Evolutionary conservation across 2,329 filamentous ascomycete species (phyloP), one percentile per base, ranked within the genome.

Genomic region (Didymella pomorum): DNA sequence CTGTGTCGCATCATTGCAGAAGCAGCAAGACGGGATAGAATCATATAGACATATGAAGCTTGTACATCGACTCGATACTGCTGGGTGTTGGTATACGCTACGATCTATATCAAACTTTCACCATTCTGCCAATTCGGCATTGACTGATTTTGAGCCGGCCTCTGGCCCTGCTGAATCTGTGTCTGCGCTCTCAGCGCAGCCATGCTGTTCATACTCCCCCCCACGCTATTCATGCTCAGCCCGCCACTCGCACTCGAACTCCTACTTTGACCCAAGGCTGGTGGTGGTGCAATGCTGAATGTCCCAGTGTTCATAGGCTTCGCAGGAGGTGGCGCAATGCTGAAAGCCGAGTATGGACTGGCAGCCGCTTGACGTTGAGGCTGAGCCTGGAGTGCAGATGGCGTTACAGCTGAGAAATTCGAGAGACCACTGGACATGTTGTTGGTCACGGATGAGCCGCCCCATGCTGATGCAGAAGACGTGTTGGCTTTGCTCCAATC

Each of bases 371-470:
- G 63, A 10, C 57, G 42, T 28, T 65, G 63, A 16, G 62, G 28
- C 18, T 69, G 68, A 20, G 65, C 53, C 5, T 63, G 65, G 6
- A 23, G 41, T 20, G 23, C 23, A 18, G 60, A 83, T 71, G 16
- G 82, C 76, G 84, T 84, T 85, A 75, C 86, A 81, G 56, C 86
- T 82, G 55, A 86, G 60, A 76, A 78, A 16, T 81, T 79, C 0
- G 80, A 76, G 6, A 71, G 60, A 4, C 60, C 58, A 49, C 59
- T 64, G 42, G 69, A 37, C 35, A 52, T 58, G 26, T 44, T 58
- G 42, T 56, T 59, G 12, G 54, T 62, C 23, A 58, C 66, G 1
- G 68, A 63, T 2, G 57, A 51, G 25, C 50, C 63, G 9, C 67
- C 66, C 73, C 73, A 76, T 2, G 66, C 60, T 12, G 70, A 71